Conservation (phyloP, 257 asterid species). For the Jasminum sambac region DNA sequence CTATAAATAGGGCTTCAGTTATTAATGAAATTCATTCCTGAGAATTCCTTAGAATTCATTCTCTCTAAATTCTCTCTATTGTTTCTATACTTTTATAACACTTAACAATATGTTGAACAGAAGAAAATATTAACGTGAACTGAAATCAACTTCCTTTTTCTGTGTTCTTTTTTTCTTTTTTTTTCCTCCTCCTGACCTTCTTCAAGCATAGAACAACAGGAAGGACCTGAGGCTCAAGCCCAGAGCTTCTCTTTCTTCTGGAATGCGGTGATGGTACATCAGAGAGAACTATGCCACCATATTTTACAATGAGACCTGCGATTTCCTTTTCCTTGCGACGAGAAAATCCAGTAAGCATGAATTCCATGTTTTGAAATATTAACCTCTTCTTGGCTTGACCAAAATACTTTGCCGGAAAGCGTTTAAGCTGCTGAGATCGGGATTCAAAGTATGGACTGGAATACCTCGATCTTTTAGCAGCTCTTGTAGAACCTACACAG, state of each 20-base stretch:
- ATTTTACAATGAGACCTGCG: slow-evolving; percentile 54
- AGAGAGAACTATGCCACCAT: slow-evolving; percentile 69
- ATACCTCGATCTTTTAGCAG: slow-evolving; percentile 40
- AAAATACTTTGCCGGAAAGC: slow-evolving; percentile 24
- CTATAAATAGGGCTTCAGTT: too few species aligned
- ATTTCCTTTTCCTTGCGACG: slow-evolving; percentile 60
- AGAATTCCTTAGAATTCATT: too few species aligned
- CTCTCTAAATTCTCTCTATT: too few species aligned
- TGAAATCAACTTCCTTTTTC: slow-evolving; percentile 4
- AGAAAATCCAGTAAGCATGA: slow-evolving; percentile 77
- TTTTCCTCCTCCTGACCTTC: slow-evolving; percentile 65
- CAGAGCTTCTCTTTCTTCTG: slow-evolving; percentile 49
- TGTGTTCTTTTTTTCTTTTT: background rate
- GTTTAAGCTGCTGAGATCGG: slow-evolving; percentile 39
- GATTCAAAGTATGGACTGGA: slow-evolving; percentile 39
- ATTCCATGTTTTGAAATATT: slow-evolving; percentile 67
- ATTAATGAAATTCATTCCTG: too few species aligned
- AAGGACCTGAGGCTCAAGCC: slow-evolving; percentile 41
- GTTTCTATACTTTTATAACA: too few species aligned
- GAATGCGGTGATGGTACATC: slow-evolving; percentile 55
- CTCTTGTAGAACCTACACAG: slow-evolving; percentile 51
- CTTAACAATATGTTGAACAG: background rate
- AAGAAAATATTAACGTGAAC: slow-evolving; percentile 1
- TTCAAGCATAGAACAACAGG: slow-evolving; percentile 66
- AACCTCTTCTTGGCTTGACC: slow-evolving; percentile 45